phyloP scores from a whole-genome alignment of 768 basidiomycete genomes.

The Tylopilus sp. region DNA sequence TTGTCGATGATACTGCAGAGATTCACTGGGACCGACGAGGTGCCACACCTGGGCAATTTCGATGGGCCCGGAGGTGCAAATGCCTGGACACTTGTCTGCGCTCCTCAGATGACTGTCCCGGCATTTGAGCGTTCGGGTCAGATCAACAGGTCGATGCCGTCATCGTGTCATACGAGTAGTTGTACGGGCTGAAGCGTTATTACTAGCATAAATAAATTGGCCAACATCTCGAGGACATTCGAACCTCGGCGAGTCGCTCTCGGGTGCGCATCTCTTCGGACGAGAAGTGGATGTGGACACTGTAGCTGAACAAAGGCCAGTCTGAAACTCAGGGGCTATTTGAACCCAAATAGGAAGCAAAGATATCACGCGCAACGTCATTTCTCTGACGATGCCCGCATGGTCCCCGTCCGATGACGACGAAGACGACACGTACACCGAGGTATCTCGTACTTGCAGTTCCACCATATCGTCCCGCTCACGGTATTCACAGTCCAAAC shows the following conservation, averaged over 20 bases:
- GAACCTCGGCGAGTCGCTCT: no score
- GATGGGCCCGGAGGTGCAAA: not conserved
- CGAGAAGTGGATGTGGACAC: no score
- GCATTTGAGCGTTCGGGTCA: not conserved
- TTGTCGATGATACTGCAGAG: no score
- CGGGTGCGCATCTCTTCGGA: no score
- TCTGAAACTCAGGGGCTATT: conserved; percentile 1
- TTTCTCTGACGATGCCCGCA: not conserved
- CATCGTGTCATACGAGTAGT: no score
- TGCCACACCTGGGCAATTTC: not conserved
- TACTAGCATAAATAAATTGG: no score
- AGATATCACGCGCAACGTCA: no score
- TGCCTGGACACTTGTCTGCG: conserved; percentile 9
- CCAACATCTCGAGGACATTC: no score
- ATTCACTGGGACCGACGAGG: no score
- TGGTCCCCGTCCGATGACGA: conserved; percentile 14
- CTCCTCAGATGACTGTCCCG: not conserved
- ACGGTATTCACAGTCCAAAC: conserved; percentile 6
- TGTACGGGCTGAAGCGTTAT: no score
- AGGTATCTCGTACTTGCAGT: conserved; percentile 17
- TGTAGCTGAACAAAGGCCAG: not conserved
- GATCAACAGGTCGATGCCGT: no score
- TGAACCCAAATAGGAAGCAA: not conserved
- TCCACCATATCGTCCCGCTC: not conserved
- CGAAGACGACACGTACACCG: conserved; percentile 16